These are phyloP conservation scores for Sporothrix luriei DNA, from an alignment of 2,329 filamentous ascomycete species.

Conservation along the genomic window DNA sequence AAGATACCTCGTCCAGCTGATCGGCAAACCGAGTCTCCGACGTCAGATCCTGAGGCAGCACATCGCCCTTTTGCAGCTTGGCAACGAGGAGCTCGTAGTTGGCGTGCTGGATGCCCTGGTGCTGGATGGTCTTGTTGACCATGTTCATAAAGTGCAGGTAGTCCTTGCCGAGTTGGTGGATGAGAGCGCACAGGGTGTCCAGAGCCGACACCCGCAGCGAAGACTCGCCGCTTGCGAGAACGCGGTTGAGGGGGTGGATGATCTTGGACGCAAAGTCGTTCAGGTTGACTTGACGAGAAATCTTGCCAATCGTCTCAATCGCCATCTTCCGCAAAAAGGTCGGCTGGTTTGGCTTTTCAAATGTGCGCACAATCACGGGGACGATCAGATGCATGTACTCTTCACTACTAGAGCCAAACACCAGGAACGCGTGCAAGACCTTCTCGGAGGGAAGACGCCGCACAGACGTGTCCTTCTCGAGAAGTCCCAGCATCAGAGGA, in stretches of 20 bases:
- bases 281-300: slow-evolving; percentile 94
- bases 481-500: slow-evolving; percentile 88
- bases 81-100: slow-evolving; percentile 92
- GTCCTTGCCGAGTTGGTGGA: slow-evolving; percentile 93
- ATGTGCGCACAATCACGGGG: slow-evolving; percentile 89
- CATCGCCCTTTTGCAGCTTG: slow-evolving; percentile 92
- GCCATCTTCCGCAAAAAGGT: slow-evolving; percentile 78
- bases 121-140: slow-evolving; percentile 81
- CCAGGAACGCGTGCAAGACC: slow-evolving; percentile 90
- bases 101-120: slow-evolving; percentile 79
- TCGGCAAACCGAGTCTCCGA: slow-evolving; percentile 80
- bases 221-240: slow-evolving; percentile 73
- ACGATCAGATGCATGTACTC: slow-evolving; percentile 99
- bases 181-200: slow-evolving; percentile 91
- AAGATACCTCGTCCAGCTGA: slow-evolving; percentile 75
- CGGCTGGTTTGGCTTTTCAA: slow-evolving; percentile 85
- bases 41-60: slow-evolving; percentile 90
- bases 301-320: slow-evolving; percentile 91
- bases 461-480: slow-evolving; percentile 79
- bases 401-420: slow-evolving; percentile 93
- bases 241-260: slow-evolving; percentile 85
- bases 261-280: slow-evolving; percentile 97
- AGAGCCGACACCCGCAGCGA: slow-evolving; percentile 78
- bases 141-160: slow-evolving; percentile 93
- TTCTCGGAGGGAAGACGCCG: slow-evolving; percentile 83